A percentile compares a stretch with the other conserved stretches of the same genome.
These are phyloP conservation scores for Botrytis deweyae DNA, from an alignment of 2,329 filamentous ascomycete species.

Conservation along the genomic window DNA sequence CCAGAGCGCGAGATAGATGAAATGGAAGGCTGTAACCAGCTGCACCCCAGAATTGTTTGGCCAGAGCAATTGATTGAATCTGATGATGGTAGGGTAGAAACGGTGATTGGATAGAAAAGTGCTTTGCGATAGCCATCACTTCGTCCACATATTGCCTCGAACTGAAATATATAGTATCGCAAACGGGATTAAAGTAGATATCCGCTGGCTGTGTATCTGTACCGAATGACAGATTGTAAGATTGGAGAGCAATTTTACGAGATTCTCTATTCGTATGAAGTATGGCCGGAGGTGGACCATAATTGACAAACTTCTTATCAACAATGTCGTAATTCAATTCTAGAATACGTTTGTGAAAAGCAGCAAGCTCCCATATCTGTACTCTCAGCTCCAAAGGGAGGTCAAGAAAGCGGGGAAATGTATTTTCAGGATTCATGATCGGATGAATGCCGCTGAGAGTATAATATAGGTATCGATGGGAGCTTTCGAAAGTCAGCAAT, in stretches of 20 bases:
- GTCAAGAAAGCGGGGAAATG: neutral
- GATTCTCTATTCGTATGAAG: constrained; percentile 24
- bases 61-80: constrained; percentile 18
- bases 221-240: constrained; percentile 21
- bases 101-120: constrained; percentile 7
- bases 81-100: constrained; percentile 15
- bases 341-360: constrained; percentile 10
- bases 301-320: constrained; percentile 7
- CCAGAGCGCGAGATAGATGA: constrained; percentile 6
- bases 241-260: constrained; percentile 9
- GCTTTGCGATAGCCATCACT: constrained; percentile 15
- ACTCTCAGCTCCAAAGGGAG: constrained; percentile 11
- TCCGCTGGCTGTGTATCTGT: constrained; percentile 10
- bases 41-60: constrained; percentile 2
- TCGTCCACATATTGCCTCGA: constrained; percentile 21
- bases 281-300: constrained; percentile 16
- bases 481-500: neutral
- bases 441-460: neutral
- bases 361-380: constrained; percentile 10
- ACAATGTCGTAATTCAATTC: constrained; percentile 19
- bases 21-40: constrained; percentile 6
- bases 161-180: constrained; percentile 22
- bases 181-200: constrained; percentile 23
- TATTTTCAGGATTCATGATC: neutral
- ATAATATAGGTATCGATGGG: neutral